Percentiles rank a stretch among this genome's conserved stretches.
Evolutionary conservation across 495 filamentous ascomycete genomes (phyloP).

Genomic region (Tuber borchii): DNA sequence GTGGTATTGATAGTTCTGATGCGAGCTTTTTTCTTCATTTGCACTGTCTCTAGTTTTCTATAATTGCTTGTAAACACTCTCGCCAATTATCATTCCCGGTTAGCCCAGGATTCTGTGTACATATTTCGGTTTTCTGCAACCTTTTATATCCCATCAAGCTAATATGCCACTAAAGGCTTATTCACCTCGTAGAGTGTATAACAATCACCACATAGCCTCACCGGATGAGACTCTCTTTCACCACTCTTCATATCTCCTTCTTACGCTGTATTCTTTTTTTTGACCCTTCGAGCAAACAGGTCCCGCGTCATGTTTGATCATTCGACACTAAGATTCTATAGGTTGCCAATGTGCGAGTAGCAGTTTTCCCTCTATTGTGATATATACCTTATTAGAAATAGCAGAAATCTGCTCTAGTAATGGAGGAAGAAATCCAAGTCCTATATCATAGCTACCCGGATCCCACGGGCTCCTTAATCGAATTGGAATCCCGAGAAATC

Average conservation of each 20-base stretch:
- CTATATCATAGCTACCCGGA: background rate
- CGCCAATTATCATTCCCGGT: too few species aligned
- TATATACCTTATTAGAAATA: background rate
- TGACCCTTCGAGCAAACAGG: background rate
- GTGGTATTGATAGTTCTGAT: background rate
- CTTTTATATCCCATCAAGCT: background rate
- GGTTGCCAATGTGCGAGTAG: too few species aligned
- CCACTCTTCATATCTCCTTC: background rate
- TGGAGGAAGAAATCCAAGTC: background rate
- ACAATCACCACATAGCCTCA: background rate
- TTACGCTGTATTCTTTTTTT: background rate
- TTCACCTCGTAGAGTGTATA: background rate
- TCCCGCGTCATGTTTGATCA: background rate
- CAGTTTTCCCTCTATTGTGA: background rate
- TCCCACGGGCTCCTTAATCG: background rate
- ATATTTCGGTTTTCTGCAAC: background rate
- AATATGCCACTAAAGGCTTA: background rate
- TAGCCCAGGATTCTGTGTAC: too few species aligned
- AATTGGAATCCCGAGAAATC: background rate
- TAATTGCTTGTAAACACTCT: background rate
- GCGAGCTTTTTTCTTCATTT: background rate
- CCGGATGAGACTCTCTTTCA: background rate
- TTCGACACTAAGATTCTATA: background rate
- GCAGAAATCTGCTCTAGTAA: accelerated
- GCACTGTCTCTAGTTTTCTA: background rate